phyloP scores from a whole-genome alignment of 2,329 filamentous ascomycete genomes.

The Pestalotiopsis sp. region DNA sequence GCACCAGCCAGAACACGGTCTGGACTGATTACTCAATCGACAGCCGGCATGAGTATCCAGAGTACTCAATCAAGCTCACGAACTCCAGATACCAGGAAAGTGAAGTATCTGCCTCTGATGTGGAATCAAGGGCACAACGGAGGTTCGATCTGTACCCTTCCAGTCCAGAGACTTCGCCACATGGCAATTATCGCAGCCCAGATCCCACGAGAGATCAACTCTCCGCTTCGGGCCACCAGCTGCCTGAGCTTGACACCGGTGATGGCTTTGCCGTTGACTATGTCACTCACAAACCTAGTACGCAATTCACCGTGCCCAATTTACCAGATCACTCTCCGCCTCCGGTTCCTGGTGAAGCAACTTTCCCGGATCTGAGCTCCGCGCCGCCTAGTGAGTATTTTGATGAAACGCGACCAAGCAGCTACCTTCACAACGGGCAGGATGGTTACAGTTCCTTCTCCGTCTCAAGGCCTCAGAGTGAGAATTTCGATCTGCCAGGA shows the following conservation, averaged over 20 bases:
- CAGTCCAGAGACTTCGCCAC: slow-evolving; percentile 36
- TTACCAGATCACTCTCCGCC: slow-evolving; percentile 55
- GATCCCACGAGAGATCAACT: slow-evolving; percentile 24
- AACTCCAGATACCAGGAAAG: slow-evolving; percentile 28
- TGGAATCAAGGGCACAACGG: slow-evolving; percentile 30
- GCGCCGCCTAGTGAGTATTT: slow-evolving; percentile 43
- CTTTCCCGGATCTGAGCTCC: slow-evolving; percentile 31
- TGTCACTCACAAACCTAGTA: slow-evolving; percentile 35
- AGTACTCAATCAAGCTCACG: slow-evolving; percentile 28
- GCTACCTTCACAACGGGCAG: slow-evolving; percentile 42
- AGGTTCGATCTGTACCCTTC: slow-evolving; percentile 30
- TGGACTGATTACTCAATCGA: slow-evolving; percentile 65
- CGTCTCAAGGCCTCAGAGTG: slow-evolving; percentile 48
- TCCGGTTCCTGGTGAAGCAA: slow-evolving; percentile 42
- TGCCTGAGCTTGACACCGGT: slow-evolving; percentile 55
- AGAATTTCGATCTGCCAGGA: slow-evolving; percentile 45
- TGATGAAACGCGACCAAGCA: slow-evolving; percentile 44
- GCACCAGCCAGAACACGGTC: slow-evolving; percentile 58
- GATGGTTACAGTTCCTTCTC: slow-evolving; percentile 46
- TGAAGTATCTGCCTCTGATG: slow-evolving; percentile 25
- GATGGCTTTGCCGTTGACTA: slow-evolving; percentile 54
- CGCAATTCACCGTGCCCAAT: slow-evolving; percentile 26
- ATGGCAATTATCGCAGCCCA: slow-evolving; percentile 30
- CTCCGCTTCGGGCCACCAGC: slow-evolving; percentile 34
- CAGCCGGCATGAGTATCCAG: slow-evolving; percentile 47